Evolutionary conservation across 257 asterid species (phyloP), one percentile per base, ranked within the genome.

Genomic region (Asclepias syriaca): DNA sequence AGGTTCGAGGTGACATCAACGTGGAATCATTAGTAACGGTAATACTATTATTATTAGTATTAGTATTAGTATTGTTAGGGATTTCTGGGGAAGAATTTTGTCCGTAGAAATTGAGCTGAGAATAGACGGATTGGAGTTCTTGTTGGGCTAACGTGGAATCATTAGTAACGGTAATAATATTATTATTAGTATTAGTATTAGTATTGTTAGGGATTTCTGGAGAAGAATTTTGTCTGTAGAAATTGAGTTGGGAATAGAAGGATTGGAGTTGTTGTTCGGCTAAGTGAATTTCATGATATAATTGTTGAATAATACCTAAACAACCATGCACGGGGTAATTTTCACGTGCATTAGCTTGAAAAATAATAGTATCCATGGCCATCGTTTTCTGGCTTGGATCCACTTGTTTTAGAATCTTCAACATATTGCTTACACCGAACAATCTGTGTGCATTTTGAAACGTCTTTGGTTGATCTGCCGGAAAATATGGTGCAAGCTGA

Each of bases 401-500:
- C 7, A 92, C 87, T 1, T 87, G 82, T 6, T 80, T 82, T 22
- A 92, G 87, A 27, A 90, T 74, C 79, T 88, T 92, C 39, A 85
- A 69, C 9, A 90, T 90, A 59, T 92, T 87, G 46, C 90, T 90
- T 6, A 90, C 98, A 34, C 98, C 98, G 27, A 92, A 92, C 3
- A 92, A 81, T 48, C 85, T 85, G 61, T 92, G 98, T 0, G 92
- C 98, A 75, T 92, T 87, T 18, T 81, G 88, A 54, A 92, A 92
- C 79, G 85, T 84, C 51, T 88, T 84, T 0, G 89, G 95, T 55
- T 88, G 95, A 57, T 90, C 98, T 13, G 98, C 95, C 1, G 98
- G 98, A 56, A 92, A 92, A 54, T 85, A 88, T 0, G 97, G 97
- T 0, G 98, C 97, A 5, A 92, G 92, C 6, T 84, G 91, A 78